phyloP scores from a whole-genome alignment of 805 yeast genomes.

The Metschnikowia koreensis region DNA sequence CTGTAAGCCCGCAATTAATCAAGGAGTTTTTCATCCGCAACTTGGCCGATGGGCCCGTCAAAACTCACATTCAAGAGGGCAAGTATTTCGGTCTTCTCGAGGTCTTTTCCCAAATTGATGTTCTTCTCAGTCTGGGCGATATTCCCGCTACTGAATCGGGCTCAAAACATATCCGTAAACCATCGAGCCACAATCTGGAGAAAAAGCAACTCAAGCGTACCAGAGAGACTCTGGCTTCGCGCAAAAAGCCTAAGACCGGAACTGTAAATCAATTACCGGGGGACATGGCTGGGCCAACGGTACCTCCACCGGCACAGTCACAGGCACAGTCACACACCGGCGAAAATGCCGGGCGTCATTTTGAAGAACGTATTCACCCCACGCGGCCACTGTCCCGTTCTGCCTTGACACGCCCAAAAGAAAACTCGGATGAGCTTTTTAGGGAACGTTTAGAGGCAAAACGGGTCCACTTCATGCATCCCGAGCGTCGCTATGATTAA shows the following conservation, averaged over 20 bases:
- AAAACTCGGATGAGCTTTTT: conserved; percentile 1
- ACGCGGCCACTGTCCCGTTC: neutral
- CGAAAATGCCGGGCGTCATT: neutral
- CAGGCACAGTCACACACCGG: neutral
- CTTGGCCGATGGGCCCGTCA: conserved; percentile 5
- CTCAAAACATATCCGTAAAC: neutral
- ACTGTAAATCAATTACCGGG: neutral
- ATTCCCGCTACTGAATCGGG: neutral
- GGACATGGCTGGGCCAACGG: neutral
- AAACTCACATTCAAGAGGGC: conserved; percentile 1
- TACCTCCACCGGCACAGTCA: neutral
- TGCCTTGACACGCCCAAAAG: neutral
- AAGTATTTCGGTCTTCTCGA: conserved; percentile 6
- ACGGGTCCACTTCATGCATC: conserved; percentile 1
- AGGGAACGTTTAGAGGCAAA: conserved; percentile 1
- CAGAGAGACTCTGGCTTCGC: neutral
- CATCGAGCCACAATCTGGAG: neutral
- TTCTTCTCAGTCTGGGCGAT: conserved; percentile 3
- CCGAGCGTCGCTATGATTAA: neutral
- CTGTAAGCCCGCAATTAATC: conserved; percentile 9
- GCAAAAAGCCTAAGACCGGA: neutral
- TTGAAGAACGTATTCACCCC: neutral
- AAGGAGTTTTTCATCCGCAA: conserved; percentile 8
- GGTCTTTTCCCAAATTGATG: conserved; percentile 4
- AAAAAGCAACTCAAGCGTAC: neutral